phyloP scores from a whole-genome alignment of 345 rosid species.

The Carallia brachiata region DNA sequence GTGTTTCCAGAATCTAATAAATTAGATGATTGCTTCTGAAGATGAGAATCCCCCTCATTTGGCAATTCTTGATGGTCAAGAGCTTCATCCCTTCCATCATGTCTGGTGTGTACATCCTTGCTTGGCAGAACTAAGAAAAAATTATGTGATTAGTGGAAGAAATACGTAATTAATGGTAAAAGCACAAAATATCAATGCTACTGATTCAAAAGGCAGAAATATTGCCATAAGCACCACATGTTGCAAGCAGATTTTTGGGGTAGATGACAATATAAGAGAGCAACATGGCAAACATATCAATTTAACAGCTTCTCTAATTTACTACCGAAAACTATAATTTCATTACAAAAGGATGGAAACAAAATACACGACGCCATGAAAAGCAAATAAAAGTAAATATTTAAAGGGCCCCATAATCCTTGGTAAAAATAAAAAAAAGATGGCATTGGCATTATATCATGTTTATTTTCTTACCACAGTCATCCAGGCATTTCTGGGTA shows the following conservation, averaged over 20 bases:
- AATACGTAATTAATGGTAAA: conserved; percentile 11
- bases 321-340: too few species aligned
- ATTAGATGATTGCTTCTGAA: conserved; percentile 24
- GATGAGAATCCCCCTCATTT: conserved; percentile 25
- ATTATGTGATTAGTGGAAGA: too few species aligned
- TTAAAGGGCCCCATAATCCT: background rate
- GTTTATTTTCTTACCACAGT: conserved; percentile 26
- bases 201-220: background rate
- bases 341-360: too few species aligned
- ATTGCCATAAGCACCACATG: background rate
- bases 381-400: background rate
- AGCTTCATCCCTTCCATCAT: conserved; percentile 18
- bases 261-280: too few species aligned
- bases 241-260: too few species aligned
- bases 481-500: conserved; percentile 32
- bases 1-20: conserved; percentile 25
- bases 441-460: background rate
- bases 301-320: too few species aligned
- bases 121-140: conserved; percentile 21
- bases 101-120: conserved; percentile 15
- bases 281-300: too few species aligned
- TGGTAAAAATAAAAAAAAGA: background rate
- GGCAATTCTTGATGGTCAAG: conserved; percentile 9
- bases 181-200: background rate
- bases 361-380: too few species aligned